Conservation (phyloP, 2,329 filamentous ascomycete species). For the Didymella keratinophila region DNA sequence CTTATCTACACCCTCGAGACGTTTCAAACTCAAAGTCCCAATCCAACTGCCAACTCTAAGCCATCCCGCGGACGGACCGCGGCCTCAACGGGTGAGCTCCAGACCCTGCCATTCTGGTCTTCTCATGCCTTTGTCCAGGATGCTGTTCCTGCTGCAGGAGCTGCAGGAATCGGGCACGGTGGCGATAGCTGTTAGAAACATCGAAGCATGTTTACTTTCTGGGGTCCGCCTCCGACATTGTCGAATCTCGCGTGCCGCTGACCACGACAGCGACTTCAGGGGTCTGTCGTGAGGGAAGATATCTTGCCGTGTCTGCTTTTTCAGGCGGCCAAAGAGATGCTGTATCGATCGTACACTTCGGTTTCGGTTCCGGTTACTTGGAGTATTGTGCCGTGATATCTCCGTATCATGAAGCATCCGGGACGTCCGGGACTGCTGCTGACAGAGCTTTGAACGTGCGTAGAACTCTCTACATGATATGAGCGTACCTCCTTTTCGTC, state of each 20-base stretch:
- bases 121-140: slow-evolving; percentile 7
- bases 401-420: slow-evolving; percentile 1
- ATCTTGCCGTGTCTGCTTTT: slow-evolving; percentile 16
- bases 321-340: background rate
- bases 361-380: background rate
- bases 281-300: slow-evolving; percentile 6
- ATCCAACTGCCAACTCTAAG: slow-evolving; percentile 13
- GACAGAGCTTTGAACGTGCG: background rate
- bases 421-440: slow-evolving; percentile 4
- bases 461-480: background rate
- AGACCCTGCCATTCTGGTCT: slow-evolving; percentile 1
- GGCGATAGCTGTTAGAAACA: slow-evolving; percentile 8
- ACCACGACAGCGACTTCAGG: slow-evolving; percentile 4
- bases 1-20: slow-evolving; percentile 17
- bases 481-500: background rate
- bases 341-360: background rate
- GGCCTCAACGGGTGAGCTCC: slow-evolving; percentile 9
- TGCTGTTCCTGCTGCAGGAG: slow-evolving; percentile 12
- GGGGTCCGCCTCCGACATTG: slow-evolving; percentile 14
- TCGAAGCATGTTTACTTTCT: slow-evolving; percentile 10
- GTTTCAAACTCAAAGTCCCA: slow-evolving; percentile 2
- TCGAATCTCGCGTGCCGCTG: slow-evolving; percentile 15
- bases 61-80: slow-evolving; percentile 13
- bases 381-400: slow-evolving; percentile 3
- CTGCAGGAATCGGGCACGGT: slow-evolving; percentile 18